These are phyloP conservation scores for Coemansia sp. DNA, from an alignment of 192 early-diverging fungal species.

Conservation along the genomic window DNA sequence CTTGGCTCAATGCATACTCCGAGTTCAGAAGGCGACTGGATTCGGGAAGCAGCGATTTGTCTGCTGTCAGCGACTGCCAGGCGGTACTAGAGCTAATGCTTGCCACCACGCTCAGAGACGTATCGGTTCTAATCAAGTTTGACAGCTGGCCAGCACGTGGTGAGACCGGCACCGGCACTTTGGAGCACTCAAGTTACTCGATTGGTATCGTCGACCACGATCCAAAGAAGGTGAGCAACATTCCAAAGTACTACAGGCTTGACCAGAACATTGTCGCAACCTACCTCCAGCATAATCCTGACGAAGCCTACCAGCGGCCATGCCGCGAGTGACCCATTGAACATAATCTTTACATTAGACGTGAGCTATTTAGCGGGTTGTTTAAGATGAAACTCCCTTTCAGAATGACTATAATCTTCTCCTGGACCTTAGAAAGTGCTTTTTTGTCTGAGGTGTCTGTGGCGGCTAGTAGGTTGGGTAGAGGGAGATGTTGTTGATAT, in stretches of 20 bases:
- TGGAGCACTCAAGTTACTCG: background rate
- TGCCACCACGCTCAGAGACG: conserved; percentile 73
- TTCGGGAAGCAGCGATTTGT: background rate
- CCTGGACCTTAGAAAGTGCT: background rate
- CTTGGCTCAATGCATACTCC: conserved; percentile 33
- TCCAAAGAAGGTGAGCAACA: conserved; percentile 61
- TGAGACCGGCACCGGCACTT: background rate
- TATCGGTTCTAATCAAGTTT: conserved; percentile 62
- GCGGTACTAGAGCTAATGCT: conserved; percentile 64
- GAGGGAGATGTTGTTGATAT: too few relatives aligned
- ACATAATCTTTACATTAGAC: background rate
- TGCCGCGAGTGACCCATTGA: conserved; percentile 22
- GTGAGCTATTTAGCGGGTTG: too few relatives aligned
- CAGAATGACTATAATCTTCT: too few relatives aligned
- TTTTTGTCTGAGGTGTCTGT: too few relatives aligned
- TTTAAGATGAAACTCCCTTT: too few relatives aligned
- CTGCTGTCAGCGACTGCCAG: conserved; percentile 37
- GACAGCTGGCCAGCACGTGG: conserved; percentile 11
- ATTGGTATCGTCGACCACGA: conserved; percentile 70
- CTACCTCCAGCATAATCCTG: conserved; percentile 33
- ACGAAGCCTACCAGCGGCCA: conserved; percentile 9
- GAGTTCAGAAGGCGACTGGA: conserved; percentile 9
- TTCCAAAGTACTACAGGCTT: conserved; percentile 51
- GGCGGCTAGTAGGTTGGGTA: too few relatives aligned
- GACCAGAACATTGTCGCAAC: conserved; percentile 59